Evolutionary conservation across 2,329 filamentous ascomycete genomes (phyloP).

Genomic region (Neophaeococcomyces aloes): DNA sequence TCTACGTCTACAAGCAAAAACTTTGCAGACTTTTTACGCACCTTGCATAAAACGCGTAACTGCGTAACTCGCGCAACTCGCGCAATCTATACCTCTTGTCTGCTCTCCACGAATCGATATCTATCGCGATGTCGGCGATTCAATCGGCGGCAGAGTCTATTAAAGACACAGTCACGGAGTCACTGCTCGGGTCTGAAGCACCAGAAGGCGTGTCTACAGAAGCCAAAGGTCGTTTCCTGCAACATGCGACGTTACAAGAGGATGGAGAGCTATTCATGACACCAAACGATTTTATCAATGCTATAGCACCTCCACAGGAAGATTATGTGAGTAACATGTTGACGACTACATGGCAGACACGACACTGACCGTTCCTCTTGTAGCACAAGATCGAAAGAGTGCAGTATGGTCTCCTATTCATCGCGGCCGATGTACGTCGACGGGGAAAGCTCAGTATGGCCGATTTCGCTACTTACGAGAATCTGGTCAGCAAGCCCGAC

Average conservation of each 20-base stretch:
- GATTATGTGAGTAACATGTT: conserved; percentile 65
- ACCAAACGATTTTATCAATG: conserved; percentile 78
- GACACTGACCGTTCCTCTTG: conserved; percentile 7
- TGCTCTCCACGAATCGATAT: background rate
- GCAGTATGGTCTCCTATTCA: conserved; percentile 89
- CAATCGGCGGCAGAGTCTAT: conserved; percentile 23
- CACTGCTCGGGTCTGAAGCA: conserved; percentile 54
- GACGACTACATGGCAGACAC: background rate
- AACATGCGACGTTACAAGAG: conserved; percentile 64
- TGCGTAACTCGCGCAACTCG: background rate
- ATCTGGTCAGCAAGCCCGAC: conserved; percentile 84
- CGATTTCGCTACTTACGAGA: conserved; percentile 91
- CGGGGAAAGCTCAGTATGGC: conserved; percentile 63
- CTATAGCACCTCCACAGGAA: conserved; percentile 73
- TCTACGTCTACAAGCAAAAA: too few relatives aligned
- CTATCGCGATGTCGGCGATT: conserved; percentile 32
- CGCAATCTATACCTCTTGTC: background rate
- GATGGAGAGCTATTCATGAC: conserved; percentile 71
- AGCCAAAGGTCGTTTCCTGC: conserved; percentile 64
- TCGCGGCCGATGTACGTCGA: conserved; percentile 70
- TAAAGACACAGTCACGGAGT: conserved; percentile 68
- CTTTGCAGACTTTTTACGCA: too few relatives aligned
- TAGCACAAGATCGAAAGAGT: conserved; percentile 97
- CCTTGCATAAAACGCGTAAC: background rate
- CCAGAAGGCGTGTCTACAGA: conserved; percentile 59